Evolutionary conservation across 225 moss, liverwort and hornwort genomes (phyloP).

Genomic region (Takakia lepidozioides): DNA sequence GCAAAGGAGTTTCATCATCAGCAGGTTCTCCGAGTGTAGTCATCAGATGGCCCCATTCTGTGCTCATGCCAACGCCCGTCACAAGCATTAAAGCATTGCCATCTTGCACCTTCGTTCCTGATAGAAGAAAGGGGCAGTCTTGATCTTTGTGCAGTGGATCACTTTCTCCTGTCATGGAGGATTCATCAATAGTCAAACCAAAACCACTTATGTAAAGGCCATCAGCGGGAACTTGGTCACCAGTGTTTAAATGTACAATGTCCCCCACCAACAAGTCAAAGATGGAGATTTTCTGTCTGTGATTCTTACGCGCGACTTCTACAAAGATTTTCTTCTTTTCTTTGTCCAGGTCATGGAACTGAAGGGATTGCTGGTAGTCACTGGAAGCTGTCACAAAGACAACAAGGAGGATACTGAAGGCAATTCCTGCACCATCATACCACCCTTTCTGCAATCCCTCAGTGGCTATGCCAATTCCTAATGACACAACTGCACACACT

Average conservation of each 20-base stretch:
- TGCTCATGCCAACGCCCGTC: slow-evolving; percentile 20
- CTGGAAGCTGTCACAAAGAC: slow-evolving; percentile 17
- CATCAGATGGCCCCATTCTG: slow-evolving; percentile 19
- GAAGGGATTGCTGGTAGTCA: slow-evolving; percentile 13
- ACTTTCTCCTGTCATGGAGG: slow-evolving; percentile 17
- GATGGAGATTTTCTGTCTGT: slow-evolving; percentile 7
- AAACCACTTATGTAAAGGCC: slow-evolving; percentile 6
- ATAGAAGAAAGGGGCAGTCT: slow-evolving; percentile 11
- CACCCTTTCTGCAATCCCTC: slow-evolving; percentile 40
- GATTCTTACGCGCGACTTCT: slow-evolving; percentile 5
- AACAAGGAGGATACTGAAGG: slow-evolving; percentile 13
- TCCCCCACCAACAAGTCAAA: slow-evolving; percentile 15
- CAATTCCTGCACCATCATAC: slow-evolving; percentile 17
- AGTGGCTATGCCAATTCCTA: slow-evolving; percentile 15
- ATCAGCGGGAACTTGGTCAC: slow-evolving; percentile 17
- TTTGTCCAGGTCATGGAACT: slow-evolving; percentile 14
- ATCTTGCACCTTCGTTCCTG: slow-evolving; percentile 18
- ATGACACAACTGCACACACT: slow-evolving; percentile 11
- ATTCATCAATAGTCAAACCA: slow-evolving; percentile 11
- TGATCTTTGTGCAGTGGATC: background rate
- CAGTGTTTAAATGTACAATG: slow-evolving; percentile 11
- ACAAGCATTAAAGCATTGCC: slow-evolving; percentile 13
- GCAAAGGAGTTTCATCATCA: slow-evolving; percentile 14
- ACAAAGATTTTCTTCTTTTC: slow-evolving; percentile 18
- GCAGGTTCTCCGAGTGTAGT: slow-evolving; percentile 1